Evolutionary conservation across 2,329 filamentous ascomycete genomes (phyloP), one percentile per base, ranked within the genome.

Genomic region (Chaetoscypha palmicola): DNA sequence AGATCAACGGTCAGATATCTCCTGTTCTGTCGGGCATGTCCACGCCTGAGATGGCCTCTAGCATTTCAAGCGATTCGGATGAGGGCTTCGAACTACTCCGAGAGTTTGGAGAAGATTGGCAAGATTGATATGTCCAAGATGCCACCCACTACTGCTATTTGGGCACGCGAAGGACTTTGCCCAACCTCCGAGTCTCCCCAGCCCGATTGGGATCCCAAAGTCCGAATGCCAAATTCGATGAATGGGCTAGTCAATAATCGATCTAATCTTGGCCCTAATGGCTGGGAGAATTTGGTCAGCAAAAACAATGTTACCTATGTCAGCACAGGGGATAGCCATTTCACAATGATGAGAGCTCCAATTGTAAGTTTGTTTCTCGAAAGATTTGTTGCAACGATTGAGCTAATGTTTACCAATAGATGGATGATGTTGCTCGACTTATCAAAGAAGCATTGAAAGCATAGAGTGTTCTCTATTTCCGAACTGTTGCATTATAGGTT

Each of bases 271-370:
- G 34, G 34, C 9, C 17, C 34, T 7, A 37, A 37, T 21, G 34
- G 34, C 10, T 37, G 34, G 34, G 34, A 37, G 34, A 21, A 11
- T 19, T 37, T 37, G 34, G 34, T 37, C 9, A 20, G 34, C 17
- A 37, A 19, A 19, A 37, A 37, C 11, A 37, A 37, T n/a, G 19
- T 37, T 11, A 3, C 14, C 10, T 37, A 20, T 23, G 34, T 37
- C 23, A 37, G 34, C 14, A 37, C 34, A 10, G 11, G 5, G 5
- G 34, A 20, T 14, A 37, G 23, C 23, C 34, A 37, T 37, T 37
- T 37, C 19, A 37, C 34, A n/a, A 37, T 37, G 34, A 37, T 37
- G 34, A 20, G 34, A 12, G 16, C 34, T 5, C 34, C 34, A 9
- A 37, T 37, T 37, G 34, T 37, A 37, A 37, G 34, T 37, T 21